Percentiles rank a stretch among this genome's conserved stretches.
Evolutionary conservation across 169 alveolate species (phyloP).

Genomic region (Eimeria mitis): DNA sequence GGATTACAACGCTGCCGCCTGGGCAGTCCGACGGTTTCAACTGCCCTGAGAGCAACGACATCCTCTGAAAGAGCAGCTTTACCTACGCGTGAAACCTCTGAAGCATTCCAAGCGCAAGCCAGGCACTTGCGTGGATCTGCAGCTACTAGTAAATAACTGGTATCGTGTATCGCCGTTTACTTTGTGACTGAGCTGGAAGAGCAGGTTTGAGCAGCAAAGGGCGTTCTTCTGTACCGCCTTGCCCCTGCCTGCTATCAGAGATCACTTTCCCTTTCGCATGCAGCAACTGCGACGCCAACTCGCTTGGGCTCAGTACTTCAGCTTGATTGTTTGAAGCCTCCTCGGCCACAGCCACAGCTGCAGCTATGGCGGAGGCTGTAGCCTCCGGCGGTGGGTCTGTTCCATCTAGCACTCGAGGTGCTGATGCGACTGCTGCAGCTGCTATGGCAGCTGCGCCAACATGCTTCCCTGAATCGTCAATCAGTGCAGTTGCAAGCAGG

Average conservation of each 20-base stretch:
- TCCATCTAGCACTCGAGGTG: conserved; percentile 41
- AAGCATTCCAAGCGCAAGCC: not conserved
- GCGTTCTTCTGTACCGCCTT: conserved; percentile 25
- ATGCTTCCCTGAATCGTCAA: conserved; percentile 63
- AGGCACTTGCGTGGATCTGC: not conserved
- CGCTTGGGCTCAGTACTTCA: conserved; percentile 73
- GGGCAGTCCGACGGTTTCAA: conserved; percentile 78
- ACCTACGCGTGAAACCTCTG: not conserved
- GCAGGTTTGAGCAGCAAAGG: conserved; percentile 65
- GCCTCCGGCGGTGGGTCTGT: conserved; percentile 25
- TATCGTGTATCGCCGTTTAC: not conserved
- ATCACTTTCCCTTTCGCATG: conserved; percentile 26
- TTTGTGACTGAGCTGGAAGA: conserved; percentile 57
- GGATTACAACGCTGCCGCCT: conserved; percentile 80
- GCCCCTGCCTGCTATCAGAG: conserved; percentile 25
- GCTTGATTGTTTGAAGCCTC: conserved; percentile 25
- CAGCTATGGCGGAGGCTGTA: conserved; percentile 66
- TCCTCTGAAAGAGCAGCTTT: not conserved
- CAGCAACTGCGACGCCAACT: conserved; percentile 59
- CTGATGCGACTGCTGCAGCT: conserved; percentile 60
- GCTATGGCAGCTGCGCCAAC: conserved; percentile 76
- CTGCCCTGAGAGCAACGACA: not conserved
- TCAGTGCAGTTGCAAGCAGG: conserved; percentile 55
- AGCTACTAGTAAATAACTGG: not conserved
- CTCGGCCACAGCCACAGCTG: conserved; percentile 72